Evolutionary conservation across 1,284 basidiomycete species (phyloP), one percentile per base, ranked within the genome.

Genomic region (Sanguinoderma infundibulare): DNA sequence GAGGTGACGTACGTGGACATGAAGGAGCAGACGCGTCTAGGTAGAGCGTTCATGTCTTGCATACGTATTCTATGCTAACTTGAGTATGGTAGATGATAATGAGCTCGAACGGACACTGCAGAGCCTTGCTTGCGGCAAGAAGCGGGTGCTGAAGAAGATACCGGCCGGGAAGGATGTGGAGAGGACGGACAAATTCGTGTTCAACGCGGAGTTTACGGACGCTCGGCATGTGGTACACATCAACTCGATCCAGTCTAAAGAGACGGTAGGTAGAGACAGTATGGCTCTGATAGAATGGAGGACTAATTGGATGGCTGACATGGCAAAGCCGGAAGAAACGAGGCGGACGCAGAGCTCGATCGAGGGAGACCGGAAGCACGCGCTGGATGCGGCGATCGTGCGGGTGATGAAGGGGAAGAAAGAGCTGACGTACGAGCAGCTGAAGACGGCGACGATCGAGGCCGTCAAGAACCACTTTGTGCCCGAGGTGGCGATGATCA

Each of bases 181-280:
- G 34, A 86, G 91, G 42, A 79, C 75, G 0, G 97, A 98, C 73
- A 74, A 85, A 55, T 97, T 99, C 74, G 75, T 76, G 35, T 94
- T 92, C 79, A 98, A 98, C 75, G 81, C 86, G 50, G 86, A 85
- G 17, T 98, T 98, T 75, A 87, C 88, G 44, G 93, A 97, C 72
- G 84, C 90, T 8, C 83, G 87, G 26, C 79, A 88, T 53, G 92
- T 90, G 69, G 87, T 99, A 51, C 92, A 94, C 74, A 97, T 99
- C 79, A 98, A 97, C 73, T 94, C 96, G 55, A 98, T 99, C 64
- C 97, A 98, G 76, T 91, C 91, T 50, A 95, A 96, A 72, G 92
- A 96, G 69, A 90, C 94, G 61, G 92, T 94, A 69, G 57, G 85
- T 78, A 12, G 8, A 15, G 5, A 26, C 50, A 39, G 26, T 52